Conservation (phyloP, 306 rosid genomes). For the Heteromeles arbutifolia region DNA sequence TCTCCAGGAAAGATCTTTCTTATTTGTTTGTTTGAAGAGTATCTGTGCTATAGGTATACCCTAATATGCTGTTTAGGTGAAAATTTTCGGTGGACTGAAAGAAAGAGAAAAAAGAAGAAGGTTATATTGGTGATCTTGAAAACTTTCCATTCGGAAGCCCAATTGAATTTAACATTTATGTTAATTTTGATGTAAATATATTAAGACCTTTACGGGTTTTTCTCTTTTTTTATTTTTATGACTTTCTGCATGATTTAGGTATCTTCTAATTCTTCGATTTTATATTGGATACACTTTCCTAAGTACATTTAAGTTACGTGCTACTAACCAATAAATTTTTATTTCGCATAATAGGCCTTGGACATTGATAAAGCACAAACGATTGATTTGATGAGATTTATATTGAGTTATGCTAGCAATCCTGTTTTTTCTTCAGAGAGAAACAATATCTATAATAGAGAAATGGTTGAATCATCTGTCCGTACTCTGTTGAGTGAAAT, state of each 20-base stretch:
- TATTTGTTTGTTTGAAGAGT: not conserved
- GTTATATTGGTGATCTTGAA: not conserved
- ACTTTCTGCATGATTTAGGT: not conserved
- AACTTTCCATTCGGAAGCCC: not conserved
- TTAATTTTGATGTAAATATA: not conserved
- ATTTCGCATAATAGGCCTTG: constrained; percentile 31
- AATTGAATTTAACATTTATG: not conserved
- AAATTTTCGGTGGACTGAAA: not conserved
- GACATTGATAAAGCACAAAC: constrained; percentile 55
- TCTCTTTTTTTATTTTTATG: not conserved
- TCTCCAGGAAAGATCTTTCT: not conserved
- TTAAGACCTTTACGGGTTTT: not conserved
- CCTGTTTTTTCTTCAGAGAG: constrained; percentile 39
- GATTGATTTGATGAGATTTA: constrained; percentile 84
- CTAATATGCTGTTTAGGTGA: not conserved
- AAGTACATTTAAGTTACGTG: not conserved
- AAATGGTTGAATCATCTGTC: constrained; percentile 62
- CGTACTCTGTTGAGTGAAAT: constrained; percentile 62
- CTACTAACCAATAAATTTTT: not conserved
- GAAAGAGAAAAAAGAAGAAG: not conserved
- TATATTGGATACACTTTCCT: not conserved
- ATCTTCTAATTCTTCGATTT: not conserved
- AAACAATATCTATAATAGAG: constrained; percentile 35
- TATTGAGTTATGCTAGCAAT: constrained; percentile 73
- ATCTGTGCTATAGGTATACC: not conserved